phyloP scores from a whole-genome alignment of 1,284 basidiomycete genomes.

The Blastosporella zonata region DNA sequence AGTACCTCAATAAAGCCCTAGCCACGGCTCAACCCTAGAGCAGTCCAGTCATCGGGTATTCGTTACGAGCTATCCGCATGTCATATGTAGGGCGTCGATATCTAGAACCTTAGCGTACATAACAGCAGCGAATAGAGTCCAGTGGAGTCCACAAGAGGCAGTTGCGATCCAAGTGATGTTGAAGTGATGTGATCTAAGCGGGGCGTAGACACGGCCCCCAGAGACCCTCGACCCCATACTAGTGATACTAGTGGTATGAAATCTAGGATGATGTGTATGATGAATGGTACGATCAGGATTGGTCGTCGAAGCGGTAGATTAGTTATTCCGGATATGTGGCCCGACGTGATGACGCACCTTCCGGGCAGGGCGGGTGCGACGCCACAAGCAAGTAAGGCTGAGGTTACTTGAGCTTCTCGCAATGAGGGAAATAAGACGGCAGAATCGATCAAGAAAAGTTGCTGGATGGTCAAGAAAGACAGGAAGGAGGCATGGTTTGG shows the following conservation, averaged over 20 bases:
- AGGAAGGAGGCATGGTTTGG: too few species aligned
- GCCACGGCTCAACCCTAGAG: too few species aligned
- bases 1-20: too few species aligned
- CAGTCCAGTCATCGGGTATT: background rate
- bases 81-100: background rate
- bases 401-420: too few species aligned
- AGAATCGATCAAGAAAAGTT: too few species aligned
- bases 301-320: background rate
- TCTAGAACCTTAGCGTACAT: background rate
- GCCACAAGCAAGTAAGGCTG: too few species aligned
- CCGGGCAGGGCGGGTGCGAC: conserved; percentile 4
- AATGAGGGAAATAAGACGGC: too few species aligned
- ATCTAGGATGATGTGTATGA: too few species aligned
- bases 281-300: conserved; percentile 4
- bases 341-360: background rate
- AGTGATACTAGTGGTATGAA: too few species aligned
- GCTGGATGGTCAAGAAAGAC: too few species aligned
- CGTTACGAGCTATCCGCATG: conserved; percentile 4
- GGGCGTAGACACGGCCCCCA: conserved; percentile 10
- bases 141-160: conserved; percentile 11
- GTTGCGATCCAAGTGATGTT: conserved; percentile 10
- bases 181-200: background rate
- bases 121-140: background rate
- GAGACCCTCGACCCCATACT: conserved; percentile 13
- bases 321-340: too few species aligned